phyloP scores from a whole-genome alignment of 805 yeast genomes.

The Kluyveromyces aestuarii region DNA sequence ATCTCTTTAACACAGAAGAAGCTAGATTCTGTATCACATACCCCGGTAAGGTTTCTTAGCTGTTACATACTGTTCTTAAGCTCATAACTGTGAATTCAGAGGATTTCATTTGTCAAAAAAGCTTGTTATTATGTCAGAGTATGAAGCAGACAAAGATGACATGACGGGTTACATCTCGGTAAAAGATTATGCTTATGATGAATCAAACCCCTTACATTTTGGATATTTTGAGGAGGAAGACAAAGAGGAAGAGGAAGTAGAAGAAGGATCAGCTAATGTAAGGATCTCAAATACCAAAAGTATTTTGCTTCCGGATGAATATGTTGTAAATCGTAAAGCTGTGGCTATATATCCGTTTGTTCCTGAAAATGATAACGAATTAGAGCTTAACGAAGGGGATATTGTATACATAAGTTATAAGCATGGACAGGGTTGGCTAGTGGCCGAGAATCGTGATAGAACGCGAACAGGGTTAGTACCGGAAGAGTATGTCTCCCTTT shows the following conservation, averaged over 20 bases:
- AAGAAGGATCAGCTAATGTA: constrained; percentile 14
- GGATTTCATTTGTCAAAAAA: not conserved
- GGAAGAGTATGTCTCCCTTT: constrained; percentile 75
- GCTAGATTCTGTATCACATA: not conserved
- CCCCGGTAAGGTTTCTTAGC: not conserved
- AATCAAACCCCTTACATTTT: constrained; percentile 58
- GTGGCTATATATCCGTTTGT: constrained; percentile 81
- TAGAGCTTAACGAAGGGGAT: constrained; percentile 71
- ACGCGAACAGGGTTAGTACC: constrained; percentile 79
- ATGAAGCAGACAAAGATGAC: not conserved
- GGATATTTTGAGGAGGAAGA: constrained; percentile 38
- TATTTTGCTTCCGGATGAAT: constrained; percentile 24
- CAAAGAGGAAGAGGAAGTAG: constrained; percentile 14
- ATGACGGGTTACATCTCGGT: constrained; percentile 38
- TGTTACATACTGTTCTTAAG: not conserved
- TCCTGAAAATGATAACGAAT: constrained; percentile 93
- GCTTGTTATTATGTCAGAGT: constrained; percentile 1
- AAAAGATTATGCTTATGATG: constrained; percentile 76
- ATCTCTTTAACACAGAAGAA: too few species aligned
- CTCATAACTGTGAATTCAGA: not conserved
- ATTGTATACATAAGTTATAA: constrained; percentile 75
- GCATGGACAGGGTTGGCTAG: constrained; percentile 98
- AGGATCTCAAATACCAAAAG: constrained; percentile 17
- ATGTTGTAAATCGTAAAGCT: constrained; percentile 48
- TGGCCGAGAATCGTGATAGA: constrained; percentile 51